Evolutionary conservation across 495 filamentous ascomycete genomes (phyloP), one percentile per base, ranked within the genome.

Genomic region (Cercophora samala): DNA sequence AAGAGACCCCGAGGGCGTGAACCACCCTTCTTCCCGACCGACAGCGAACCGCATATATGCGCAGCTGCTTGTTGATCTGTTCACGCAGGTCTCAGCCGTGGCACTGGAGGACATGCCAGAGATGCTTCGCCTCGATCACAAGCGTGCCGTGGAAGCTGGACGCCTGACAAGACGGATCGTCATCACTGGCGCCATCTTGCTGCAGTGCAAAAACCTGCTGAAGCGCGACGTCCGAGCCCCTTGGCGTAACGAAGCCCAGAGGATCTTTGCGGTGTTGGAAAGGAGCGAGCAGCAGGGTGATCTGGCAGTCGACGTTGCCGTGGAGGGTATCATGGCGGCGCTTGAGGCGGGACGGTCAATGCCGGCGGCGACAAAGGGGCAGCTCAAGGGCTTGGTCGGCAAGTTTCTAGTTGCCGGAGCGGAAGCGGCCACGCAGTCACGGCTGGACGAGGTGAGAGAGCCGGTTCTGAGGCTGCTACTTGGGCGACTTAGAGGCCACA

Each of bases 121-220:
- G 73, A 97, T 94, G 5, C 84, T 98, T 3, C 84, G 86, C 21
- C 87, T 98, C 9, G 95, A 99, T 71, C 77, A 81, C 56, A 85
- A 86, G 55, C 90, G 96, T 23, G 82, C 93, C 32, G 76, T 79
- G 24, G 83, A 85, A 29, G 82, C 92, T 52, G 90, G 93, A 26
- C 80, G 82, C 6, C 83, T 89, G 32, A 85, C 88, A 11, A 86
- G 93, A 64, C 87, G 88, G 58, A 89, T 95, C 68, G 86, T 93
- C 23, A 91, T 92, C 21, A 86, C 93, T 8, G 85, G 83, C 3
- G 91, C 91, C 19, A 93, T 98, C 64, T 82, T 96, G 6, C 77
- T 98, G 37, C 96, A 96, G 1, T 92, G 91, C 70, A 99, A 99
- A 82, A 98, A 97, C 73, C 83, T 97, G 13, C 88, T 99, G 58